phyloP scores from a whole-genome alignment of 1,284 basidiomycete genomes.

The Trametes versicolor region DNA sequence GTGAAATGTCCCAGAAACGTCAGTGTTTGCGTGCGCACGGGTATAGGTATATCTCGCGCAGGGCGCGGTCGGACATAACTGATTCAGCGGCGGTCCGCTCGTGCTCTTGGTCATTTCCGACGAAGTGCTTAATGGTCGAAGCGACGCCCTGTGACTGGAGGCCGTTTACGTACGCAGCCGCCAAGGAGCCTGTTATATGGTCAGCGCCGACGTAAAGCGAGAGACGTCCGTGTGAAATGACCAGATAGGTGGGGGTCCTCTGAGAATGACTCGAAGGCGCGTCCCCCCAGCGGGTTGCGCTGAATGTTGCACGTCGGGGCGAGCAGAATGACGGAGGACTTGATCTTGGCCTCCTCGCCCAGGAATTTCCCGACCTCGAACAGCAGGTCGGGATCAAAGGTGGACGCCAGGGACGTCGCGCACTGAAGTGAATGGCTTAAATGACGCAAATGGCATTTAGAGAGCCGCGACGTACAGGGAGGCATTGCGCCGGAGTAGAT shows the following conservation, averaged over 20 bases:
- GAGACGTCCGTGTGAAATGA: constrained; percentile 34
- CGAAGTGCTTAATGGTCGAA: constrained; percentile 61
- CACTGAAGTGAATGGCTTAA: constrained; percentile 50
- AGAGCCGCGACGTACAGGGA: constrained; percentile 39
- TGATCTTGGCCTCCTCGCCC: constrained; percentile 69
- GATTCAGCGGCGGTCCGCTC: constrained; percentile 71
- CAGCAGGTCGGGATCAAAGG: constrained; percentile 67
- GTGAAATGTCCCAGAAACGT: neutral
- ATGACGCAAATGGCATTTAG: neutral
- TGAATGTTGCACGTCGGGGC: constrained; percentile 55
- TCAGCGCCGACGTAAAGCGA: constrained; percentile 2
- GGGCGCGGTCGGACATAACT: constrained; percentile 67
- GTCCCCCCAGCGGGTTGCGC: constrained; percentile 8
- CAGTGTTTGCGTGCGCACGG: constrained; percentile 55
- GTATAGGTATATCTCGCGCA: constrained; percentile 77
- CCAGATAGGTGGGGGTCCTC: constrained; percentile 75
- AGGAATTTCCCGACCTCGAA: constrained; percentile 64
- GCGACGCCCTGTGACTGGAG: constrained; percentile 71
- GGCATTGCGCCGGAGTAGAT: constrained; percentile 48
- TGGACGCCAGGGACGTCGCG: constrained; percentile 73
- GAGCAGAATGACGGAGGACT: constrained; percentile 68
- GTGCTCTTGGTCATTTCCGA: constrained; percentile 74
- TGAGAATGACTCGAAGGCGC: constrained; percentile 42
- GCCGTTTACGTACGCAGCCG: constrained; percentile 72
- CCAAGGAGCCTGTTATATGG: constrained; percentile 55